Evolutionary conservation across 1,284 basidiomycete species (phyloP).

Genomic region (Apiotrichum gamsii): DNA sequence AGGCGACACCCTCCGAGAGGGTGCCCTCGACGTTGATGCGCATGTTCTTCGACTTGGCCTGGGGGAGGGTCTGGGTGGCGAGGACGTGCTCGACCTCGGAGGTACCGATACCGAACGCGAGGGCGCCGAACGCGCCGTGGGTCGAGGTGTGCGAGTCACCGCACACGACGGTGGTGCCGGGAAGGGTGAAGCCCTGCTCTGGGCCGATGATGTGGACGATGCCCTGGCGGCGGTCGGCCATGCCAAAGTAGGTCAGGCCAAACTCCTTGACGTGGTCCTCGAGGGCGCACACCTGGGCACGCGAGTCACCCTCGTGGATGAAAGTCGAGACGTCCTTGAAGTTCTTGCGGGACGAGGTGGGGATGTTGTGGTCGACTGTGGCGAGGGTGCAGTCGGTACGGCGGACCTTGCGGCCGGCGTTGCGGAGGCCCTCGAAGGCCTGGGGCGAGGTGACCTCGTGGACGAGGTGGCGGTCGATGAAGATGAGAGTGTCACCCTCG

Average conservation of each 20-base stretch:
- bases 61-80: constrained; percentile 87
- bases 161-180: constrained; percentile 91
- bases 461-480: constrained; percentile 92
- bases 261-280: constrained; percentile 95
- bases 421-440: constrained; percentile 89
- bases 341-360: constrained; percentile 78
- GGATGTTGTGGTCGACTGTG: constrained; percentile 93
- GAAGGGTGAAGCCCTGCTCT: constrained; percentile 93
- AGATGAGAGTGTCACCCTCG: constrained; percentile 79
- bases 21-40: constrained; percentile 83
- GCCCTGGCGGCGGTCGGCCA: constrained; percentile 84
- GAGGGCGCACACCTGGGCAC: constrained; percentile 81
- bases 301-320: constrained; percentile 80
- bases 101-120: constrained; percentile 94
- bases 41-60: constrained; percentile 94
- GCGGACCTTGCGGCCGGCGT: constrained; percentile 73
- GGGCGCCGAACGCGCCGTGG: constrained; percentile 91
- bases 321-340: constrained; percentile 71
- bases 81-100: constrained; percentile 97
- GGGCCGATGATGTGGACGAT: constrained; percentile 96
- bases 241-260: constrained; percentile 89
- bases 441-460: constrained; percentile 96
- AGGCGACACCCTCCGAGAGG: constrained; percentile 78
- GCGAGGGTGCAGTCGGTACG: constrained; percentile 90
- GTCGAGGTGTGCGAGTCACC: constrained; percentile 68